Conservation (phyloP, 116 monocot species). For the Iris pallida region DNA sequence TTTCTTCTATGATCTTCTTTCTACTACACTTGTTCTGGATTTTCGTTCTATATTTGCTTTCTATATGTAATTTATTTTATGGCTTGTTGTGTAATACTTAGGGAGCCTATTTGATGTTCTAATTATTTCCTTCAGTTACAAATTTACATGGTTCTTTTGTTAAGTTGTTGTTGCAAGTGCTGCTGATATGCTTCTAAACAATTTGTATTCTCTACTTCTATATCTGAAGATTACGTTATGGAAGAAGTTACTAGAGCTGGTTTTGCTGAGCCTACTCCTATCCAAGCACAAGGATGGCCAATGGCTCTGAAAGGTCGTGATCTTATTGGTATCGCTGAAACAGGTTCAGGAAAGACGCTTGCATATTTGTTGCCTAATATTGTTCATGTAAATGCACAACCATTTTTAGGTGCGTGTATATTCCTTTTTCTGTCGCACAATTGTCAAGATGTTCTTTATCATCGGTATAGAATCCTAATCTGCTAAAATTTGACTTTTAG, state of each 20-base stretch:
- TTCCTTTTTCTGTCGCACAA: neutral
- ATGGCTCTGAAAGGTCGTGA: slow-evolving; percentile 99
- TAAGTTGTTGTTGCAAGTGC: too few species aligned
- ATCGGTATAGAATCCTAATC: neutral
- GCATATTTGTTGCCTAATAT: slow-evolving; percentile 94
- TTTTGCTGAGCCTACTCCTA: slow-evolving; percentile 95
- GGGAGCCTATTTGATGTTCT: too few species aligned
- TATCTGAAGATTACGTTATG: slow-evolving; percentile 80
- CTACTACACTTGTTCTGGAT: too few species aligned
- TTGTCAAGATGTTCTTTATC: slow-evolving; percentile 5
- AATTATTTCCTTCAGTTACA: too few species aligned
- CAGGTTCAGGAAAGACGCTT: slow-evolving; percentile 98
- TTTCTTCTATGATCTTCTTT: too few species aligned
- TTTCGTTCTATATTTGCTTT: too few species aligned
- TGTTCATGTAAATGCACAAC: slow-evolving; percentile 99
- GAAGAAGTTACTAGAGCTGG: slow-evolving; percentile 93
- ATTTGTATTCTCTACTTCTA: neutral
- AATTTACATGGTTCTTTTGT: too few species aligned
- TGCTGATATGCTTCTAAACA: too few species aligned
- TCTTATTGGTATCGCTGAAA: slow-evolving; percentile 98
- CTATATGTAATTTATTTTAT: too few species aligned
- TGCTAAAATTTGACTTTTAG: slow-evolving; percentile 24
- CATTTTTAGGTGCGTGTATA: slow-evolving; percentile 70
- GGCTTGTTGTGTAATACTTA: too few species aligned
- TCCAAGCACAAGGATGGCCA: slow-evolving; percentile 99